phyloP scores from a whole-genome alignment of 257 asterid species.

The Scutellaria galericulata region DNA sequence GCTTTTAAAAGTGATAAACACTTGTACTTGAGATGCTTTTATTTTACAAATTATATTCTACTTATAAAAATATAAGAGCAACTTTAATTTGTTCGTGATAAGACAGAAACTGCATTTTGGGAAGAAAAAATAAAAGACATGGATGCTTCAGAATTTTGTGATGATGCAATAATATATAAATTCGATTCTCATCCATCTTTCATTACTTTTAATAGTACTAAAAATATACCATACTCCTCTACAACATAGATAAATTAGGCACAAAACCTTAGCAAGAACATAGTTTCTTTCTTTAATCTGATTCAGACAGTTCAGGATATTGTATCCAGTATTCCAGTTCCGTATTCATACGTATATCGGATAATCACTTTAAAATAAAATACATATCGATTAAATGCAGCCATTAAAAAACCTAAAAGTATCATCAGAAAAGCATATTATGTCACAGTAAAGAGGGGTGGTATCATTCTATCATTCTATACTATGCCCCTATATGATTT shows the following conservation, averaged over 20 bases:
- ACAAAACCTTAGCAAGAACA: constrained; percentile 23
- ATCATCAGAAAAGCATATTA: constrained; percentile 30
- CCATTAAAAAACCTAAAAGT: constrained; percentile 4
- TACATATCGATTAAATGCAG: not conserved
- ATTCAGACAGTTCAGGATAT: constrained; percentile 37
- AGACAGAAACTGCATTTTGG: constrained; percentile 35
- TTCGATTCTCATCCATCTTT: constrained; percentile 32
- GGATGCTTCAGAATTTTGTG: constrained; percentile 29
- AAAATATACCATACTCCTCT: not conserved
- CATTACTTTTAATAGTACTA: constrained; percentile 23
- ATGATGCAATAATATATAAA: constrained; percentile 24
- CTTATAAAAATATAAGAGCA: constrained; percentile 5
- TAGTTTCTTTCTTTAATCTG: constrained; percentile 23
- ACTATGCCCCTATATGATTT: constrained; percentile 27
- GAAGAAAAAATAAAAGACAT: not conserved
- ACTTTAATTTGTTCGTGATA: constrained; percentile 32
- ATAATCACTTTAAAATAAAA: not conserved
- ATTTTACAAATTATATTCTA: not conserved
- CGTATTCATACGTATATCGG: not conserved
- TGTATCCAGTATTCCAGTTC: constrained; percentile 27
- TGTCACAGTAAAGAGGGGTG: constrained; percentile 27
- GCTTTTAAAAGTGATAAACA: too few relatives aligned
- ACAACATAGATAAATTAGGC: constrained; percentile 37
- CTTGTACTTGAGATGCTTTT: too few relatives aligned
- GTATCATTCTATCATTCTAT: constrained; percentile 15